Percentiles rank a stretch among this genome's conserved stretches.
These are phyloP conservation scores for Adansonia digitata DNA, from an alignment of 345 rosid genomes.

Conservation along the genomic window DNA sequence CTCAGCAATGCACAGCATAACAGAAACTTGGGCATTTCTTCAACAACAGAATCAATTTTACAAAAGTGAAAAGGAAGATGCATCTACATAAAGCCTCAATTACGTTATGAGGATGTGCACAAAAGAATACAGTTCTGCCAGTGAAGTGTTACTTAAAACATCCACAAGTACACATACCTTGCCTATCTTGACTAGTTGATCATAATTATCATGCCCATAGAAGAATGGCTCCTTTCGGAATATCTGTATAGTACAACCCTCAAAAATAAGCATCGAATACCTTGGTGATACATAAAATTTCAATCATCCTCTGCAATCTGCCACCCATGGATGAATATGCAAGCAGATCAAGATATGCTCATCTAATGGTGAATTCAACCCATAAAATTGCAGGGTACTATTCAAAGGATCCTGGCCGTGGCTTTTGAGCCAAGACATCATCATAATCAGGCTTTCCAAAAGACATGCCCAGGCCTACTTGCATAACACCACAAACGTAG, in stretches of 20 bases:
- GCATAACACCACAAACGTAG: slow-evolving; percentile 18
- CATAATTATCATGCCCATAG: slow-evolving; percentile 97
- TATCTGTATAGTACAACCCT: slow-evolving; percentile 53
- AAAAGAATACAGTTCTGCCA: background rate
- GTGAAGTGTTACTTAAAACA: background rate
- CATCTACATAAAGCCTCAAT: background rate
- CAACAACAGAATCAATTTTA: background rate
- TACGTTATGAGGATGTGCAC: background rate
- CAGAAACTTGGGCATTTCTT: background rate
- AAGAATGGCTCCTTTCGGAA: slow-evolving; percentile 98
- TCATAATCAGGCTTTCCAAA: background rate
- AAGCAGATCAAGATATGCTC: slow-evolving; percentile 22
- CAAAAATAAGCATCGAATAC: slow-evolving; percentile 27
- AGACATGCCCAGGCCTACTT: slow-evolving; percentile 11
- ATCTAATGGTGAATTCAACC: slow-evolving; percentile 11
- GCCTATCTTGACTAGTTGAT: slow-evolving; percentile 93
- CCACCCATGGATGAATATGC: too few species aligned
- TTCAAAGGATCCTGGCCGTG: background rate
- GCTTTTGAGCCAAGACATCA: background rate
- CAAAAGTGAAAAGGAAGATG: background rate
- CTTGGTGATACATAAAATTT: slow-evolving; percentile 18
- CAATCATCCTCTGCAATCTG: slow-evolving; percentile 13
- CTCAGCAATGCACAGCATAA: background rate
- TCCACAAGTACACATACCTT: slow-evolving; percentile 49
- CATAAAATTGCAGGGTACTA: slow-evolving; percentile 2